Conservation (phyloP, 2,329 filamentous ascomycete genomes). For the Akanthomyces uredinophilus region DNA sequence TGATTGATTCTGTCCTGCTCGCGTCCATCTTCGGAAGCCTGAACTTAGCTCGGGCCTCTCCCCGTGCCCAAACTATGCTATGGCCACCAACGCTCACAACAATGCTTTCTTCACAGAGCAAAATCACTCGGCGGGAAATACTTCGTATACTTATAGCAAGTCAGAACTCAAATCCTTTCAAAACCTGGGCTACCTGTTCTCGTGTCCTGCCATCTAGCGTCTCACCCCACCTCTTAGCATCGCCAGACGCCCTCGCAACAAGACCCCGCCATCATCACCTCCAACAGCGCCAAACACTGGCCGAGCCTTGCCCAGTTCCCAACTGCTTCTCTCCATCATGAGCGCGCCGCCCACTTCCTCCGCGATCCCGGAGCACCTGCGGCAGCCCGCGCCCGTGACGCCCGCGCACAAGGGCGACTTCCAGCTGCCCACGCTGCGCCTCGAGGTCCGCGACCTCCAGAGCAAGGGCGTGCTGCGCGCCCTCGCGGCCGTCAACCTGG, state of each 20-base stretch:
- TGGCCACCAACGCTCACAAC: too few species aligned
- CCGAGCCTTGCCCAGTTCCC: neutral
- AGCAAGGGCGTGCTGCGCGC: slow-evolving; percentile 62
- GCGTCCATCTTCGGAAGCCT: too few species aligned
- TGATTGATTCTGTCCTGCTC: too few species aligned
- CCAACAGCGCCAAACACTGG: neutral
- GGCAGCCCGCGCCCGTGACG: neutral
- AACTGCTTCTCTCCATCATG: neutral
- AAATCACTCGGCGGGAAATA: too few species aligned
- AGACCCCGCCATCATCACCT: neutral
- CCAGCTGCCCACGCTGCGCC: slow-evolving; percentile 50
- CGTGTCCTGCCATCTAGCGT: neutral
- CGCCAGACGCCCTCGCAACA: neutral
- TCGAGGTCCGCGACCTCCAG: slow-evolving; percentile 53
- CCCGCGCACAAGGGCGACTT: slow-evolving; percentile 25
- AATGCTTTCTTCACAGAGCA: too few species aligned
- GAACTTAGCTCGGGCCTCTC: too few species aligned
- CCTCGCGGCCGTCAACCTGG: slow-evolving; percentile 59
- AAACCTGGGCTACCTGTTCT: neutral
- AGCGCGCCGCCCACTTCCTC: slow-evolving; percentile 7
- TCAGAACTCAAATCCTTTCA: neutral
- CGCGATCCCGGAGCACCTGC: slow-evolving; percentile 5
- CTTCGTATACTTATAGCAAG: neutral
- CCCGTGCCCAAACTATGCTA: too few species aligned
- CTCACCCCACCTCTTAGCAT: slow-evolving; percentile 5